Evolutionary conservation across 2,329 filamentous ascomycete genomes (phyloP), one percentile per base, ranked within the genome.

Genomic region (Ascosphaera pollenicola): DNA sequence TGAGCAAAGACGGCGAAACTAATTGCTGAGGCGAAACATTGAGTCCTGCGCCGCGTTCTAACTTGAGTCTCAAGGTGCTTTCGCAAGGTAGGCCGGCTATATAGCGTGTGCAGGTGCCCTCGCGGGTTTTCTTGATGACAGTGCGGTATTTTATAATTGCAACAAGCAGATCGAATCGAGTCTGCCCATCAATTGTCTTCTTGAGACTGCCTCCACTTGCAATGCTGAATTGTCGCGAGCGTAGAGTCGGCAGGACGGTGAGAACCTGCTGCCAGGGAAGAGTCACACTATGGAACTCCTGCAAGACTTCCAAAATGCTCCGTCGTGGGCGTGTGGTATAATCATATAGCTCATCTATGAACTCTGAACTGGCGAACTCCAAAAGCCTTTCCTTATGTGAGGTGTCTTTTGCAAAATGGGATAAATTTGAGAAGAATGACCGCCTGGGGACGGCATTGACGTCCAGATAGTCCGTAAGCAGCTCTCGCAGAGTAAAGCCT

Each of bases 191-290:
- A 1, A 48, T 36, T 3, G 50, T 50, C 26, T 42, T 46, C 45
- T 63, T 64, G 39, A 64, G 45, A 46, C 55, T 46, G 41, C 74
- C 75, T 5, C 78, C 77, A 45, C 79, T 89, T 26, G 83, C 82
- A 43, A 95, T 85, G 55, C 85, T 94, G 54, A 93, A 98, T 48
- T 92, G 80, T 4, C 89, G 70, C n/a, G 76, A 78, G n/a, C 83
- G 75, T 36, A 95, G 76, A 3, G 75, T 50, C 0, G 89, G 89
- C 40, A 98, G 75, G 13, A 85, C 65, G 40, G 76, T 73, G 8
- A 80, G 66, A 1, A 77, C 66, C 37, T 76, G 72, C 40, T 77
- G 64, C 58, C 75, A 80, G 0, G 89, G 85, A 2, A 98, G 73
- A 44, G 75, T 76, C 40, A 95, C 78, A 0, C 72, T 77, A 34